Percentiles rank a stretch among this genome's conserved stretches.
Conservation (phyloP, 2,329 filamentous ascomycete species). For the Fusarium papillatum region DNA sequence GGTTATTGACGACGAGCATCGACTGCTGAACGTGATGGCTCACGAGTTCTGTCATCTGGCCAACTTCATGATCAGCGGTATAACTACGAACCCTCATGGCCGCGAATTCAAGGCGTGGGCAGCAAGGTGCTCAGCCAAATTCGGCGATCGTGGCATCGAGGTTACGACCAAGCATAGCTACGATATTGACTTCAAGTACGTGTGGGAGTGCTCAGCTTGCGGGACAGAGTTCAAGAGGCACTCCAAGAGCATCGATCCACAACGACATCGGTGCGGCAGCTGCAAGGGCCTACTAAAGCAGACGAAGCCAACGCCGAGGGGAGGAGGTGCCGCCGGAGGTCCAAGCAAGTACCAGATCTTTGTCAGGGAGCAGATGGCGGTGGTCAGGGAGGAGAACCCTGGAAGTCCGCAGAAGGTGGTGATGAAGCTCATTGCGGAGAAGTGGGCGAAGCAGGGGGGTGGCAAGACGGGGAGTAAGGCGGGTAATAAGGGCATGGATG, state of each 20-base stretch:
- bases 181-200: conserved; percentile 91
- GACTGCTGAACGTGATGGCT: conserved; percentile 90
- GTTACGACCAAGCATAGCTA: conserved; percentile 95
- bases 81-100: conserved; percentile 85
- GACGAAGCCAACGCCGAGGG: conserved; percentile 78
- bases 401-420: conserved; percentile 74
- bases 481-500: conserved; percentile 33
- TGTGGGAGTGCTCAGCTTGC: conserved; percentile 84
- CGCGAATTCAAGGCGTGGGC: conserved; percentile 86
- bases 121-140: conserved; percentile 65
- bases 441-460: conserved; percentile 68
- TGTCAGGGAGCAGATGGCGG: conserved; percentile 77
- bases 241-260: conserved; percentile 85
- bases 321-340: conserved; percentile 18
- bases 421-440: conserved; percentile 75
- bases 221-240: conserved; percentile 83
- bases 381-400: conserved; percentile 69
- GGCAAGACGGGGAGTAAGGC: conserved; percentile 34
- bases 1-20: conserved; percentile 82
- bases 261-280: conserved; percentile 79
- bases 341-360: conserved; percentile 63
- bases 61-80: conserved; percentile 87
- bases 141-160: conserved; percentile 74
- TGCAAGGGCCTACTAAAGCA: conserved; percentile 82
- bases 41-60: conserved; percentile 97